These are phyloP conservation scores for Fusarium sublunatum DNA, from an alignment of 2,329 filamentous ascomycete genomes.

Conservation along the genomic window DNA sequence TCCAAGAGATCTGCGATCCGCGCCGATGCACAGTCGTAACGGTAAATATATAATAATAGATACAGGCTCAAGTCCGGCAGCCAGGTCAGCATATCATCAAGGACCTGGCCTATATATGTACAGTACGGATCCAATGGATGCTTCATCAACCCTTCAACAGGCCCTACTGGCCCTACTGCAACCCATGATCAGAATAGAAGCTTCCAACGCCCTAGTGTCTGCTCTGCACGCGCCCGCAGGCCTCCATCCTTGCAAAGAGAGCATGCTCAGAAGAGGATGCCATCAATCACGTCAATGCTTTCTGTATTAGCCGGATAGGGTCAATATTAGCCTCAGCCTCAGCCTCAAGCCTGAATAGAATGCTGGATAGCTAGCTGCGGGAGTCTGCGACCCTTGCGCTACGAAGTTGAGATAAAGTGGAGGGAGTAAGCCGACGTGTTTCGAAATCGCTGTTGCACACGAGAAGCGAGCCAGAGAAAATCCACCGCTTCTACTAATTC, in stretches of 20 bases:
- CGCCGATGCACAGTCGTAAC: constrained; percentile 18
- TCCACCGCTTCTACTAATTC: constrained; percentile 19
- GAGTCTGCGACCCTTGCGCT: constrained; percentile 33
- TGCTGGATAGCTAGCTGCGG: constrained; percentile 21
- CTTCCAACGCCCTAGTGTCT: constrained; percentile 22
- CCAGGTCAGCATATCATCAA: constrained; percentile 26
- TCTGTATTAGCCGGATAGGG: constrained; percentile 1
- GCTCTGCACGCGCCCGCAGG: constrained; percentile 10
- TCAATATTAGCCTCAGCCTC: constrained; percentile 25
- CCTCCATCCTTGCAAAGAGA: constrained; percentile 19
- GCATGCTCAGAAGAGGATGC: neutral
- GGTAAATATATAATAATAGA: constrained; percentile 1
- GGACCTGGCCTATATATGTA: constrained; percentile 25
- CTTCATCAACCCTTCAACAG: constrained; percentile 14
- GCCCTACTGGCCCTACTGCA: neutral
- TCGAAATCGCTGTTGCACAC: constrained; percentile 42
- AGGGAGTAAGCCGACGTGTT: constrained; percentile 39
- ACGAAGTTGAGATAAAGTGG: constrained; percentile 36
- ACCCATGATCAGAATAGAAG: constrained; percentile 15
- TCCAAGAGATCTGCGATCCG: constrained; percentile 32
- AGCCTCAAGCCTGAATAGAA: constrained; percentile 20
- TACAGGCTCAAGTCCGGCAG: constrained; percentile 8
- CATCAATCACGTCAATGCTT: constrained; percentile 17
- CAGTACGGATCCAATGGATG: too few species aligned
- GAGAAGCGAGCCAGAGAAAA: constrained; percentile 29